A percentile compares a stretch with the other conserved stretches of the same genome.
phyloP scores from a whole-genome alignment of 768 basidiomycete species.

The Hirschioporus abietinus region DNA sequence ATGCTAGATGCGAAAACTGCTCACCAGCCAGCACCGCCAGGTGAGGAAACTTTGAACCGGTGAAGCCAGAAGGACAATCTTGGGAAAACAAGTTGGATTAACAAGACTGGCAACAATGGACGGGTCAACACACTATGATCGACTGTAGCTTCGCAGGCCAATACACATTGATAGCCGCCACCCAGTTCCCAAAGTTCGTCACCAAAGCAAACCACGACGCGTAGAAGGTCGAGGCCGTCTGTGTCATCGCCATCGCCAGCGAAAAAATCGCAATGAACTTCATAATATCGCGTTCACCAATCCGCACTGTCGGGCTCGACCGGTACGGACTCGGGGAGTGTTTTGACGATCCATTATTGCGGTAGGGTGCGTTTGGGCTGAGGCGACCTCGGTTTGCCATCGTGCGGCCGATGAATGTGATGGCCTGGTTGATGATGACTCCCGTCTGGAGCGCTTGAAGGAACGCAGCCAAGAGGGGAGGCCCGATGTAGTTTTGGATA shows the following conservation, averaged over 20 bases:
- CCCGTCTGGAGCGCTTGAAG: slow-evolving; percentile 21
- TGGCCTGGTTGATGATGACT: slow-evolving; percentile 18
- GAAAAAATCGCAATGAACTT: neutral
- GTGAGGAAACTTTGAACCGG: slow-evolving; percentile 24
- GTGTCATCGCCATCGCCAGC: slow-evolving; percentile 2
- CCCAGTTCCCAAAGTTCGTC: slow-evolving; percentile 21
- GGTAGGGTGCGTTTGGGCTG: neutral
- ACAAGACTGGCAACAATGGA: neutral
- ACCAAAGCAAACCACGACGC: slow-evolving; percentile 20
- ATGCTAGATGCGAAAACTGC: neutral
- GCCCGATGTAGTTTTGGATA: slow-evolving; percentile 16
- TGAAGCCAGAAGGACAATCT: slow-evolving; percentile 20
- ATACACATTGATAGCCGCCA: slow-evolving; percentile 15
- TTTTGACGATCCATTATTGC: neutral
- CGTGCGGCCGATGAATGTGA: slow-evolving; percentile 19
- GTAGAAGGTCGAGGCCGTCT: slow-evolving; percentile 17
- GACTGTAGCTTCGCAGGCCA: slow-evolving; percentile 19
- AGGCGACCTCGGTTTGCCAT: slow-evolving; percentile 1
- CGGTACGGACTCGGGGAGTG: neutral
- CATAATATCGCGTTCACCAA: neutral
- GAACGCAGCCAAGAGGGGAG: slow-evolving; percentile 14
- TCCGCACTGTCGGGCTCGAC: neutral
- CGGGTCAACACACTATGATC: slow-evolving; percentile 8
- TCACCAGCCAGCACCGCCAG: slow-evolving; percentile 24
- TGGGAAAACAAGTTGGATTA: neutral